phyloP scores from a whole-genome alignment of 2,329 filamentous ascomycete genomes.

The Chrysosporium queenslandicum region DNA sequence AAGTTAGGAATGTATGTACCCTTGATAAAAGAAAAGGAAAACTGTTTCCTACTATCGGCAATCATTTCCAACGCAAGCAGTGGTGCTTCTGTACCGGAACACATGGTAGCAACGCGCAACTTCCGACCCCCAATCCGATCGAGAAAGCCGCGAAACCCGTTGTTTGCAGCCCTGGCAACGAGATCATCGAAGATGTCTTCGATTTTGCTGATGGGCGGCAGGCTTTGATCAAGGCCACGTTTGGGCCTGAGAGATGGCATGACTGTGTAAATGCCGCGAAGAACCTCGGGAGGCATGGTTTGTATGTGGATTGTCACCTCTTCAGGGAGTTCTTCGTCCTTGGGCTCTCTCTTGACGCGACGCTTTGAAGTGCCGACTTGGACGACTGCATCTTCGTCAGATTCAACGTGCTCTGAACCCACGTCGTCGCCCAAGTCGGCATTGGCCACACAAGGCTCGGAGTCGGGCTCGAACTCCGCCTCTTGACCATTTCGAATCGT shows the following conservation, averaged over 20 bases:
- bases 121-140: constrained; percentile 28
- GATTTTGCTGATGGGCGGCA: constrained; percentile 41
- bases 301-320: constrained; percentile 5
- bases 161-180: constrained; percentile 29
- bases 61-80: constrained; percentile 56
- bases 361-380: not conserved
- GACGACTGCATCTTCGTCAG: not conserved
- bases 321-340: not conserved
- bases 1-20: constrained; percentile 3
- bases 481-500: not conserved
- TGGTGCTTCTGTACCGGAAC: constrained; percentile 68
- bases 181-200: constrained; percentile 44
- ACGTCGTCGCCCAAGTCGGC: not conserved
- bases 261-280: constrained; percentile 16
- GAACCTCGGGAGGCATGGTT: constrained; percentile 16
- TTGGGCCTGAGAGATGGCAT: constrained; percentile 16
- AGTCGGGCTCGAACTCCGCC: not conserved
- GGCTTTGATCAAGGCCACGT: constrained; percentile 23
- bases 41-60: constrained; percentile 32
- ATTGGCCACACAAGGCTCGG: not conserved
- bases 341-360: not conserved
- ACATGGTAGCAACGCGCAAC: constrained; percentile 58
- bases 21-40: not conserved
- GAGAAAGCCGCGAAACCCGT: constrained; percentile 30
- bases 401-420: not conserved